These are phyloP conservation scores for Cystofilobasidium ferigula DNA, from an alignment of 768 basidiomycete genomes.

Conservation along the genomic window DNA sequence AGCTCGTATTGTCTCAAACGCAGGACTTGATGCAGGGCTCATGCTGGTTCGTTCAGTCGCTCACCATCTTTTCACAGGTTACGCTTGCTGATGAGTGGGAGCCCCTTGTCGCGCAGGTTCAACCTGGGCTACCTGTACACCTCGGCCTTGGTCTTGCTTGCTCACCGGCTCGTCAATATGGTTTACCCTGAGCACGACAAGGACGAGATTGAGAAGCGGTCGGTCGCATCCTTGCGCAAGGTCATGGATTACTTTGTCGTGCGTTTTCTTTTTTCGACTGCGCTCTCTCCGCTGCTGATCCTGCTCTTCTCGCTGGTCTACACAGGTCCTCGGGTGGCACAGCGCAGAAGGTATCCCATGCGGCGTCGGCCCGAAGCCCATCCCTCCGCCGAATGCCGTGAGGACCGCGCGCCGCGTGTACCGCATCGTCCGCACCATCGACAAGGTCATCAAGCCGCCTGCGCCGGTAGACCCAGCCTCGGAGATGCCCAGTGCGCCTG, in stretches of 20 bases:
- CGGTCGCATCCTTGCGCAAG: not conserved
- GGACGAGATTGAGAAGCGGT: not conserved
- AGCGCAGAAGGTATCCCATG: not conserved
- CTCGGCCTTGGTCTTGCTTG: conserved; percentile 16
- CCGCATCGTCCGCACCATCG: conserved; percentile 16
- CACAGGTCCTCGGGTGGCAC: conserved; percentile 17
- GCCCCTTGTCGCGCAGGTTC: conserved; percentile 18
- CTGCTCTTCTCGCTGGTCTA: not conserved
- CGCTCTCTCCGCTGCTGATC: not conserved
- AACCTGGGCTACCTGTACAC: conserved; percentile 17
- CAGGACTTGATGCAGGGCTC: not conserved
- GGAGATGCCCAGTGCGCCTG: not conserved
- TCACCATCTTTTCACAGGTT: not conserved
- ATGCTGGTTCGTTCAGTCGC: not conserved
- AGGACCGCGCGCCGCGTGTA: conserved; percentile 17
- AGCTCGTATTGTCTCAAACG: not conserved
- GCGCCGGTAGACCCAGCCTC: not conserved
- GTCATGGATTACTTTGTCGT: conserved; percentile 19
- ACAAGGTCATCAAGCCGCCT: conserved; percentile 19
- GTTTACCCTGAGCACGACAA: not conserved
- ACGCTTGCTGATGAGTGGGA: conserved; percentile 1
- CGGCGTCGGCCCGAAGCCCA: too few relatives aligned
- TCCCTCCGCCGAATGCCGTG: conserved; percentile 10
- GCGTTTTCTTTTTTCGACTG: not conserved
- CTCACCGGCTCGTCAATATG: conserved; percentile 20